These are phyloP conservation scores for Colletotrichum sp. DNA, from an alignment of 2,329 filamentous ascomycete genomes.

Conservation along the genomic window DNA sequence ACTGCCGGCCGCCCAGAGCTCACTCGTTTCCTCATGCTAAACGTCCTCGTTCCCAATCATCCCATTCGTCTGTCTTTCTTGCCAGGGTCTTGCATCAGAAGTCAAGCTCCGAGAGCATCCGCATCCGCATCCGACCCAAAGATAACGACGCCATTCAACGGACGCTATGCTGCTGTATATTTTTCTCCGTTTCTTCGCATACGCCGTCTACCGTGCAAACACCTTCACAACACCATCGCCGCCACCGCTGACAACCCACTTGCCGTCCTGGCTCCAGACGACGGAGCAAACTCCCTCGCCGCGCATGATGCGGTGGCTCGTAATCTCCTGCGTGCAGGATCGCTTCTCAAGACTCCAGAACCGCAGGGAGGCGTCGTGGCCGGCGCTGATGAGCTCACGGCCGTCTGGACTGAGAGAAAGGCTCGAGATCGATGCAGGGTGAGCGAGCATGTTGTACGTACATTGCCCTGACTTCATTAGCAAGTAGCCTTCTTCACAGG, in stretches of 20 bases:
- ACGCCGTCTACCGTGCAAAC: slow-evolving; percentile 60
- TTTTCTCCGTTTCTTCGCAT: neutral
- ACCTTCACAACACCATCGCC: slow-evolving; percentile 97
- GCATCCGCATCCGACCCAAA: neutral
- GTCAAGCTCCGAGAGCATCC: neutral
- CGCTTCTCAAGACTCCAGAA: slow-evolving; percentile 99
- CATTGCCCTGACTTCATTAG: slow-evolving; percentile 76
- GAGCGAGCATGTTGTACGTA: slow-evolving; percentile 98
- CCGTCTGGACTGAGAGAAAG: slow-evolving; percentile 93
- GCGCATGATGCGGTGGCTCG: slow-evolving; percentile 90
- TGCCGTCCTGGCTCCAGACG: slow-evolving; percentile 93
- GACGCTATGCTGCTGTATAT: slow-evolving; percentile 17
- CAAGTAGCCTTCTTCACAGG: neutral
- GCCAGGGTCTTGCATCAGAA: neutral
- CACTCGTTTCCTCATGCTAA: neutral
- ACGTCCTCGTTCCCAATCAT: neutral
- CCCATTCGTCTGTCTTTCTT: neutral
- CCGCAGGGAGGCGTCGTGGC: slow-evolving; percentile 91
- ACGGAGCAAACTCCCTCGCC: slow-evolving; percentile 95
- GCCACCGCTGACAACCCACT: slow-evolving; percentile 92
- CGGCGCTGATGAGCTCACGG: slow-evolving; percentile 91
- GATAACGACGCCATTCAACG: slow-evolving; percentile 3
- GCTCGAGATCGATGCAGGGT: slow-evolving; percentile 90
- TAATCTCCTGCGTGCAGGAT: slow-evolving; percentile 93
- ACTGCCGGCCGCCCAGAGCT: neutral